These are phyloP conservation scores for Boletellus ananas DNA, from an alignment of 768 basidiomycete genomes.

Conservation along the genomic window DNA sequence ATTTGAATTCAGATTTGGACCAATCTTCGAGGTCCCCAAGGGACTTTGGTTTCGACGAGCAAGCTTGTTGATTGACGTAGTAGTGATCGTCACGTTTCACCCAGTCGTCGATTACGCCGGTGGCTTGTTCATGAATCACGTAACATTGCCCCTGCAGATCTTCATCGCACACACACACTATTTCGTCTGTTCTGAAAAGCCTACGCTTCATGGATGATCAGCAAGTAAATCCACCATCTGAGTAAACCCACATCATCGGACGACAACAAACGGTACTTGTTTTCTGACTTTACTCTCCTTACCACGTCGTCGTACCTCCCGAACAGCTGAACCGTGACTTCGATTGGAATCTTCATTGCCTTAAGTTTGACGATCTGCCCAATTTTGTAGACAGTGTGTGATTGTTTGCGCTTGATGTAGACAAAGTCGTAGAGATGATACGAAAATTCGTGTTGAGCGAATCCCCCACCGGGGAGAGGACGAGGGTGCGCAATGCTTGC, in stretches of 20 bases:
- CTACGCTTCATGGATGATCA: constrained; percentile 27
- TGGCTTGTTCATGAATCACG: constrained; percentile 38
- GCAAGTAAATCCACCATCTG: background rate
- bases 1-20: constrained; percentile 27
- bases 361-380: constrained; percentile 51
- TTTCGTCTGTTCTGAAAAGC: constrained; percentile 39
- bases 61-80: constrained; percentile 41
- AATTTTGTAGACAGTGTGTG: constrained; percentile 39
- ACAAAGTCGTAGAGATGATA: constrained; percentile 65
- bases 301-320: constrained; percentile 44
- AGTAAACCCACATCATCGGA: constrained; percentile 41
- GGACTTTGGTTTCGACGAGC: constrained; percentile 16
- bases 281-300: constrained; percentile 14
- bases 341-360: constrained; percentile 18
- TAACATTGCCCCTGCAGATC: constrained; percentile 54
- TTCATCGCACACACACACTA: constrained; percentile 27
- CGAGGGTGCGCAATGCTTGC: constrained; percentile 24
- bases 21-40: constrained; percentile 24
- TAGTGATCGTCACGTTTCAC: constrained; percentile 55
- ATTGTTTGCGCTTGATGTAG: constrained; percentile 42
- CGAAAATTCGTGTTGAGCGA: constrained; percentile 37
- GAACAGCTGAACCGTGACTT: constrained; percentile 40
- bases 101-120: constrained; percentile 37
- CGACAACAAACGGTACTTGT: constrained; percentile 14
- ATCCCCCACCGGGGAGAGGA: constrained; percentile 31